Conservation (phyloP, 225 moss, liverwort and hornwort species). For the Marchantia paleacea region DNA sequence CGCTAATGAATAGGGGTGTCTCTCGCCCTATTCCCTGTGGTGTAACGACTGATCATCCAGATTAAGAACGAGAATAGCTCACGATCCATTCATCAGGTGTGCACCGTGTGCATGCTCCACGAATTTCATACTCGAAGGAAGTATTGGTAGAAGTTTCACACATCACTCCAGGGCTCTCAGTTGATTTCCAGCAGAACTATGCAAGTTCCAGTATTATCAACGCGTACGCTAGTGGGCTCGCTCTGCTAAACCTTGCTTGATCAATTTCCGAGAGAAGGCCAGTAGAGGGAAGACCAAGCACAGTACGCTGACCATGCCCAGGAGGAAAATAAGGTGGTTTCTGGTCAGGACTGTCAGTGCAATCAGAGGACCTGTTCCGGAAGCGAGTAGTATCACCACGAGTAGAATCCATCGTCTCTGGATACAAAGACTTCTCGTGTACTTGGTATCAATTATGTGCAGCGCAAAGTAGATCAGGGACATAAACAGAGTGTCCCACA, state of each 20-base stretch:
- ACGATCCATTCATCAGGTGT: too few relatives aligned
- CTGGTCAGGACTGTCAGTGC: constrained; percentile 4
- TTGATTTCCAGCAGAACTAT: neutral
- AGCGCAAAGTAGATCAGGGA: constrained; percentile 8
- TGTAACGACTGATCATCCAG: too few relatives aligned
- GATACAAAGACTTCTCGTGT: neutral
- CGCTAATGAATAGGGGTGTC: too few relatives aligned
- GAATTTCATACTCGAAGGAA: too few relatives aligned
- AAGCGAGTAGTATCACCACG: neutral
- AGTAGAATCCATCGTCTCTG: constrained; percentile 12
- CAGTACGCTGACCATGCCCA: neutral
- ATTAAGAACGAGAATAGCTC: too few relatives aligned
- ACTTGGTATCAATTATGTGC: constrained; percentile 12
- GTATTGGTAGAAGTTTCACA: too few relatives aligned
- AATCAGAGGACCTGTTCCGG: constrained; percentile 12
- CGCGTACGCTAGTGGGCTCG: too few relatives aligned
- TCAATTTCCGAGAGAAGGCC: neutral
- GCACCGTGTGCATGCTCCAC: too few relatives aligned
- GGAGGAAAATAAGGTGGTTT: neutral
- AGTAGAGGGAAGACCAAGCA: constrained; percentile 9
- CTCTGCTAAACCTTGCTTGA: neutral
- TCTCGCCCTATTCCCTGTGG: too few relatives aligned
- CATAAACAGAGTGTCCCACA: constrained; percentile 23
- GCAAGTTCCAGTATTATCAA: too few relatives aligned
- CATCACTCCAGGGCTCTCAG: too few relatives aligned